These are phyloP conservation scores for Phalaenopsis aphrodite DNA, from an alignment of 106 monocot species.

Conservation along the genomic window DNA sequence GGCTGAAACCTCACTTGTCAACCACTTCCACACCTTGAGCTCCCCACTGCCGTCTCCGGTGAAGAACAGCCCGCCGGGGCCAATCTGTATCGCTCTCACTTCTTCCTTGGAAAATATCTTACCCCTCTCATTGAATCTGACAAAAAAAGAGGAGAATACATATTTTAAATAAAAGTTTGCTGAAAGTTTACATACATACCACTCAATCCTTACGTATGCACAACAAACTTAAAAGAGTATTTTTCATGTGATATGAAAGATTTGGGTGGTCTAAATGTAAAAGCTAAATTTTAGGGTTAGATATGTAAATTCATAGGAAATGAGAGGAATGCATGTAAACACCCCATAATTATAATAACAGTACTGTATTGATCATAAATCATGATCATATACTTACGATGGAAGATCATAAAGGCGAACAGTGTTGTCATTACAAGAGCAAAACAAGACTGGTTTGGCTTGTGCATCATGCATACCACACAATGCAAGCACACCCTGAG, in stretches of 20 bases:
- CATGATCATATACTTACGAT: slow-evolving; percentile 40
- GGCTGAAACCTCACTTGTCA: slow-evolving; percentile 7
- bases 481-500: slow-evolving; percentile 60
- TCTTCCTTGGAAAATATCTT: slow-evolving; percentile 75
- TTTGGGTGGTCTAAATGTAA: no score
- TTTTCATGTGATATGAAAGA: no score
- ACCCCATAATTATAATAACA: no score
- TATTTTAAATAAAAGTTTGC: background rate
- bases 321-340: no score
- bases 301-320: no score
- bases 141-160: background rate
- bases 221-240: no score
- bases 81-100: slow-evolving; percentile 57
- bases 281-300: no score
- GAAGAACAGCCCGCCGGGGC: slow-evolving; percentile 81
- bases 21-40: slow-evolving; percentile 83
- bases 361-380: no score
- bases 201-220: no score
- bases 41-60: slow-evolving; percentile 79
- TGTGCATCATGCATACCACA: slow-evolving; percentile 77
- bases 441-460: slow-evolving; percentile 63
- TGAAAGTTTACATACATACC: no score
- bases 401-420: slow-evolving; percentile 83
- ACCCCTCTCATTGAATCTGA: slow-evolving; percentile 77
- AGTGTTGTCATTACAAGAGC: slow-evolving; percentile 63